Conservation (phyloP, 164 flowering plant genomes). For the Vitis amurensis region DNA sequence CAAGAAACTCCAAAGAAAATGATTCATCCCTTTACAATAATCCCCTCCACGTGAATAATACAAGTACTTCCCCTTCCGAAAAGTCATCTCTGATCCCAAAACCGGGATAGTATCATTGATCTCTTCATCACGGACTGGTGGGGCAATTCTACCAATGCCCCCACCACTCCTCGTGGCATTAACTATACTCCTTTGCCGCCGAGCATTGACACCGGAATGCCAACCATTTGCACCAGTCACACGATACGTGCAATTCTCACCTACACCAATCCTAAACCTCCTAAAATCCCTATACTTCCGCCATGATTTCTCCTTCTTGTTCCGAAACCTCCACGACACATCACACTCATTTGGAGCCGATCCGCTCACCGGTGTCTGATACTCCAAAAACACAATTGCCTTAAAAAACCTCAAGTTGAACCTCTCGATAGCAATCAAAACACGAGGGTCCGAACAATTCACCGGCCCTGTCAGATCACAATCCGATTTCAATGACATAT, state of each 20-base stretch:
- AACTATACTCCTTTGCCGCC: constrained; percentile 37
- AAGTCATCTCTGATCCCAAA: constrained; percentile 53
- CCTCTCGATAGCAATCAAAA: constrained; percentile 62
- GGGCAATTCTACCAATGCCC: constrained; percentile 20
- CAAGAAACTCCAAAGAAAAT: constrained; percentile 85
- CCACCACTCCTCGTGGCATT: constrained; percentile 16
- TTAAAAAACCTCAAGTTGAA: constrained; percentile 69
- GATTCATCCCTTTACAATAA: constrained; percentile 95
- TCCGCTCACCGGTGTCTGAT: constrained; percentile 74
- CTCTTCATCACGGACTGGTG: constrained; percentile 50
- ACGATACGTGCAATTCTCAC: constrained; percentile 59
- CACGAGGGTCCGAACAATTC: constrained; percentile 85
- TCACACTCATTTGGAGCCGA: constrained; percentile 76
- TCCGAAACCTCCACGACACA: constrained; percentile 91
- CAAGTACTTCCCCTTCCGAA: constrained; percentile 79
- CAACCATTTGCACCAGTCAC: constrained; percentile 56
- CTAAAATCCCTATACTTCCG: constrained; percentile 89
- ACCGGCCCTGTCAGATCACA: constrained; percentile 34
- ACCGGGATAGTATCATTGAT: constrained; percentile 86
- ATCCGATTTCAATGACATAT: constrained; percentile 20
- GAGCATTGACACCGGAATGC: constrained; percentile 89
- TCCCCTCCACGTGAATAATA: constrained; percentile 93
- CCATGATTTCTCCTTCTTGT: constrained; percentile 96
- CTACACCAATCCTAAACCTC: constrained; percentile 63
- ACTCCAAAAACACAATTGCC: constrained; percentile 76